Percentiles rank a stretch among this genome's conserved stretches.
Evolutionary conservation across 805 yeast genomes (phyloP).

Genomic region (Saccharomycopsis fodiens): DNA sequence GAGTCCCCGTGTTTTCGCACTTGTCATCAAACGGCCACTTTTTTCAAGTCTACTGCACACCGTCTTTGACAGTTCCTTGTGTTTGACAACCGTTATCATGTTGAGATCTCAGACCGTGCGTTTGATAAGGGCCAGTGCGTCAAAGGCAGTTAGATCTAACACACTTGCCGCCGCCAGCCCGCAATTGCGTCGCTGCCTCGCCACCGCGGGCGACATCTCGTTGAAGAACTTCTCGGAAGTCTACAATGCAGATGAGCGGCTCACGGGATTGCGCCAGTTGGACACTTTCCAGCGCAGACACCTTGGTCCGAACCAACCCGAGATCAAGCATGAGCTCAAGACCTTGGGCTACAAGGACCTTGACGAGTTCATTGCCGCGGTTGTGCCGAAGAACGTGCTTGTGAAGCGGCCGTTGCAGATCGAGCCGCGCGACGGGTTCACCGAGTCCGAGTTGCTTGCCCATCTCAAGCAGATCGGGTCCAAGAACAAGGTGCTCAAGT

Average conservation of each 20-base stretch:
- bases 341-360: conserved; percentile 60
- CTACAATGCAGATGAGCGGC: neutral
- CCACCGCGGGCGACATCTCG: neutral
- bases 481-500: conserved; percentile 59
- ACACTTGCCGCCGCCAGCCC: neutral
- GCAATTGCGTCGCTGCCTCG: neutral
- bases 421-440: conserved; percentile 62
- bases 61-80: neutral
- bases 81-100: neutral
- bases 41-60: neutral
- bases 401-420: conserved; percentile 60
- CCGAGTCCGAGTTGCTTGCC: conserved; percentile 74
- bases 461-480: conserved; percentile 62
- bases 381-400: conserved; percentile 72
- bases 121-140: neutral
- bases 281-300: conserved; percentile 91
- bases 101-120: neutral
- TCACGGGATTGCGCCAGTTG: neutral
- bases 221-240: neutral
- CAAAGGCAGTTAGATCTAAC: neutral
- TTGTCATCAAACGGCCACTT: neutral
- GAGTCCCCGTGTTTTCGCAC: no score
- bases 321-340: conserved; percentile 59
- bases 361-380: conserved; percentile 59
- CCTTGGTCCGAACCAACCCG: conserved; percentile 67